Evolutionary conservation across 1,284 basidiomycete species (phyloP), one percentile per base, ranked within the genome.

Genomic region (Cryptococcus wingfieldii): DNA sequence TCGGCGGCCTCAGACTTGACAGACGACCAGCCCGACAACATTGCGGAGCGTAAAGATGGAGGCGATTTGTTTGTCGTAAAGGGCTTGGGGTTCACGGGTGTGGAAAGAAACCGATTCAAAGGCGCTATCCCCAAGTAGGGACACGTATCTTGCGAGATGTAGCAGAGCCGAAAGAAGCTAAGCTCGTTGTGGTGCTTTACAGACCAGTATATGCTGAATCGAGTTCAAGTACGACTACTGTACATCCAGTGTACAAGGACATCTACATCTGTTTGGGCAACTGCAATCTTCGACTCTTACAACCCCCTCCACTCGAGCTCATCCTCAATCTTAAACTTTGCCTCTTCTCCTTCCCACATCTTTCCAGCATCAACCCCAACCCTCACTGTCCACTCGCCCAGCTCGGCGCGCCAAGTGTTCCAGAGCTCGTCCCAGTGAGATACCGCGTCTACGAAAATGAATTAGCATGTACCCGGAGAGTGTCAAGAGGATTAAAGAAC

Each of bases 341-440:
- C 66, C 41, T 42, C 10, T 14, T 57, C 56, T 1, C 54, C 63
- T 4, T 43, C 18, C 2, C 49, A 51, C 55, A 70, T 63, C 9
- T 56, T 68, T 50, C 64, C 60, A 12, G 70, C 68, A 45, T 72
- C 64, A 12, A 48, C 47, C 4, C 71, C 70, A 34, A 75, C 53
- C 49, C 62, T 58, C 50, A 73, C 64, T 0, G 61, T 62, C 67
- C 74, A 76, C 38, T 62, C 57, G 6, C 75, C 75, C 37, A 59
- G 50, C 56, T 75, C 74, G 25, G 63, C 69, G 25, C 61, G 55
- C 66, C 71, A 76, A 18, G 62, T 63, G 37, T 65, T 59, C 47
- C 60, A 64, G 37, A 61, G 53, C 51, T 76, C 74, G 57, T 77
- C 75, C 70, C 74, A 76, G 65, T 77, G 74, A 14, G 72, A 72